Base-by-base conservation (phyloP, 768 basidiomycete genomes). In the Rhizopogon salebrosus region DNA sequence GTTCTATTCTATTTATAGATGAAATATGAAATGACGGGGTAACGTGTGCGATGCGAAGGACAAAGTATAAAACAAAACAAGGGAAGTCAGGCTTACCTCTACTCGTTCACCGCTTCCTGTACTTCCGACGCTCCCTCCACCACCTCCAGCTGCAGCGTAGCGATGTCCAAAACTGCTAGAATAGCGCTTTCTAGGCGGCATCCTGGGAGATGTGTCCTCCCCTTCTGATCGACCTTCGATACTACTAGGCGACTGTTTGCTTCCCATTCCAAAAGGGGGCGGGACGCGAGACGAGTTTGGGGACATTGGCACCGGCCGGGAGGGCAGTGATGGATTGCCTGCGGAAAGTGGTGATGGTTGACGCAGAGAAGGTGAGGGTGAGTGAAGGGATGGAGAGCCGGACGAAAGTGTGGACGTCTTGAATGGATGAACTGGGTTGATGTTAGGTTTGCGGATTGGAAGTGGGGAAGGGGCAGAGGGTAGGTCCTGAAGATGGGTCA, bases 161-260 rank as follows among this genome's bases (percentile, higher is more conserved):
- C 89, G 77, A 64, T 90, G 83, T 9, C 85, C 82, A 63, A 92
- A 92, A 55, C 83, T 87, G 58, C 85, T 88, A 41, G 85, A 87
- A 70, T 89, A 92, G 6, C 87, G 73, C 65, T 85, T 87, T 36
- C 82, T 72, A 26, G 58, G 9, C 46, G 64, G 64, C 1, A 61
- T 23, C 57, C 43, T 54, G 56, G 55, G 56, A 34, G 62, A 56
- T 40, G 57, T 59, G 22, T 70, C 71, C n/a, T 63, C 70, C 10
- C 66, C 72, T 54, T 71, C 70, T 14, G 61, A 65, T n/a, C 73
- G 62, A 49, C 73, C 74, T 7, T 75, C 69, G 14, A 78, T 59
- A 55, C 71, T 74, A n/a, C 67, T 70, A 20, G 74, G 70, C 36
- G 73, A 67, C 11, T 72, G 72, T 36, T 59, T 54, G 58, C 63